phyloP scores from a whole-genome alignment of 345 rosid species.

The Salix arbutifolia region DNA sequence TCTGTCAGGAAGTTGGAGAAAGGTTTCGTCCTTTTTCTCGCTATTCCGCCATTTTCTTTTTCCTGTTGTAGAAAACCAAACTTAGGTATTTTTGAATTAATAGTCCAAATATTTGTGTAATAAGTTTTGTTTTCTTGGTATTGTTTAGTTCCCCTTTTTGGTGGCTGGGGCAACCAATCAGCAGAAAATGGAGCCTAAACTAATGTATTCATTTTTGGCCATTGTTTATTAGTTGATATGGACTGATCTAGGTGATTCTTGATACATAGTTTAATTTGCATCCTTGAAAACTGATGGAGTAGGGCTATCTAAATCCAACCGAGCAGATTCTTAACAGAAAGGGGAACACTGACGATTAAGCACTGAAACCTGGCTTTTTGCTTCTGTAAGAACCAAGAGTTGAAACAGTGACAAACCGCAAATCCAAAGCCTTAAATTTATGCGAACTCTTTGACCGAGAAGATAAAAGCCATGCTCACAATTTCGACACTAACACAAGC shows the following conservation, averaged over 20 bases:
- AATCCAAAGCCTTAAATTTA: not conserved
- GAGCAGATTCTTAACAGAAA: not conserved
- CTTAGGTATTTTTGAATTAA: conserved; percentile 17
- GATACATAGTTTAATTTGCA: no score
- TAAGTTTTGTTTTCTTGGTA: conserved; percentile 29
- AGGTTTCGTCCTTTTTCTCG: conserved; percentile 21
- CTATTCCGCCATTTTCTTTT: not conserved
- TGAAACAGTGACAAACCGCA: not conserved
- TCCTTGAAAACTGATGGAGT: no score
- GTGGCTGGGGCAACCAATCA: not conserved
- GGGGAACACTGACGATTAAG: not conserved
- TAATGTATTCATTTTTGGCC: not conserved
- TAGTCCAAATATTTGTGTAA: conserved; percentile 32
- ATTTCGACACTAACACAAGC: not conserved
- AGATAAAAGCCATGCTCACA: not conserved
- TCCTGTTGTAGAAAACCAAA: conserved; percentile 16
- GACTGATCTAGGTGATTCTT: not conserved
- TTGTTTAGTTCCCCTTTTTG: not conserved
- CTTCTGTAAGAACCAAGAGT: not conserved
- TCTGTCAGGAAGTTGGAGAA: conserved; percentile 37
- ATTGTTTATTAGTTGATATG: not conserved
- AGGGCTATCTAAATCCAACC: no score
- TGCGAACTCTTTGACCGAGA: not conserved
- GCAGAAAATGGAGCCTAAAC: not conserved
- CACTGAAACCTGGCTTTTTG: not conserved